These are phyloP conservation scores for Pythium utonaiense DNA, from an alignment of 352 stramenopile genomes.

Conservation along the genomic window DNA sequence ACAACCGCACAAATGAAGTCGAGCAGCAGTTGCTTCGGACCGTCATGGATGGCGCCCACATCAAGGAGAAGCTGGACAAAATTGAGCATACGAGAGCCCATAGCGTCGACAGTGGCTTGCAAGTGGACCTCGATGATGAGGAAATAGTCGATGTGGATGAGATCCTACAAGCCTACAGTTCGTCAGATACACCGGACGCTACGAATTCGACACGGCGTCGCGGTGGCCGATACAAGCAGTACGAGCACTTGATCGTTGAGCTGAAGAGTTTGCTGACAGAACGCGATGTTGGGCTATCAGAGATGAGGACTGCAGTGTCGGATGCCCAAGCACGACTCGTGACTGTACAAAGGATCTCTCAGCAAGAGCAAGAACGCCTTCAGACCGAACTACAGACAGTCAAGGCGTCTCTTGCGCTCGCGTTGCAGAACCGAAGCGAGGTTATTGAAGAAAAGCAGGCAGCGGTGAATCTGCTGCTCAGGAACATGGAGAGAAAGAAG, in stretches of 20 bases:
- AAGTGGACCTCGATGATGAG: slow-evolving; percentile 53
- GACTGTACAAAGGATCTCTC: slow-evolving; percentile 31
- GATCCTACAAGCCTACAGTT: slow-evolving; percentile 31
- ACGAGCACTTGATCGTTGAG: slow-evolving; percentile 67
- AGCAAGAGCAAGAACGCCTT: slow-evolving; percentile 41
- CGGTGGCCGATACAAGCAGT: slow-evolving; percentile 36
- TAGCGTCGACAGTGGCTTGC: slow-evolving; percentile 31
- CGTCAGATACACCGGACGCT: background rate
- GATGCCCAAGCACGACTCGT: slow-evolving; percentile 35
- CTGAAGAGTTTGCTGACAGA: slow-evolving; percentile 51
- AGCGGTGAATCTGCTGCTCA: slow-evolving; percentile 41
- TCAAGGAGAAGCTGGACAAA: slow-evolving; percentile 38
- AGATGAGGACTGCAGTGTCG: slow-evolving; percentile 31
- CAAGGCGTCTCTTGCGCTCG: slow-evolving; percentile 41
- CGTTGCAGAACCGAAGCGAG: slow-evolving; percentile 38
- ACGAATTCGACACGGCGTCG: background rate
- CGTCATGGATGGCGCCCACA: slow-evolving; percentile 20
- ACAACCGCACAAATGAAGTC: slow-evolving; percentile 24
- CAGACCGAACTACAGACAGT: slow-evolving; percentile 36
- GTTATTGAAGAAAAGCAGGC: slow-evolving; percentile 63
- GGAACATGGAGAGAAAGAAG: slow-evolving; percentile 23
- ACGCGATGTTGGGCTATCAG: slow-evolving; percentile 35
- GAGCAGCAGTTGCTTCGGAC: slow-evolving; percentile 39
- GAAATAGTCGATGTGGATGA: slow-evolving; percentile 46
- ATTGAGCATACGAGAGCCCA: slow-evolving; percentile 31